Percentiles rank a stretch among this genome's conserved stretches.
phyloP scores from a whole-genome alignment of 805 yeast species.

The Yarrowia hollandica region DNA sequence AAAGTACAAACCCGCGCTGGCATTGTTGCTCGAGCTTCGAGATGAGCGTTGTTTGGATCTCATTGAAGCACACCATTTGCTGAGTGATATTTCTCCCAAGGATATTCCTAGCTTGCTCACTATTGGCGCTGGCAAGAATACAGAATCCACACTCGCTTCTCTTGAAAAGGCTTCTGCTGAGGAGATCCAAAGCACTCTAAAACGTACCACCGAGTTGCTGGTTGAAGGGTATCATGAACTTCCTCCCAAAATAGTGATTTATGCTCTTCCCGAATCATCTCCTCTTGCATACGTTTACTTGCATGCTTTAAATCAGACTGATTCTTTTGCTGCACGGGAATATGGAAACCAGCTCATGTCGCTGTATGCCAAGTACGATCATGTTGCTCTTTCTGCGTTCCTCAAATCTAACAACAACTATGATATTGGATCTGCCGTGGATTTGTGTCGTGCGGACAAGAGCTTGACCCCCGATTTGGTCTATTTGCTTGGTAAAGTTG shows the following conservation, averaged over 20 bases:
- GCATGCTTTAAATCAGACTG: conserved; percentile 55
- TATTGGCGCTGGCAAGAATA: conserved; percentile 1
- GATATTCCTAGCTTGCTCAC: conserved; percentile 17
- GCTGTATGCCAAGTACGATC: conserved; percentile 64
- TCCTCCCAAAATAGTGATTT: conserved; percentile 53
- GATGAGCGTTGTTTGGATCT: conserved; percentile 59
- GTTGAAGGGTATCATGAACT: conserved; percentile 68
- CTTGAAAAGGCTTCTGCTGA: conserved; percentile 47
- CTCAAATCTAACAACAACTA: conserved; percentile 56
- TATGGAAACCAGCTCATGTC: conserved; percentile 68
- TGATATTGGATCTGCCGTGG: conserved; percentile 68
- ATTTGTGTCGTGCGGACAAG: conserved; percentile 53
- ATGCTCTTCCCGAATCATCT: conserved; percentile 3
- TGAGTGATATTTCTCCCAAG: conserved; percentile 38
- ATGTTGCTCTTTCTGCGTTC: conserved; percentile 57
- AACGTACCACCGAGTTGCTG: conserved; percentile 53
- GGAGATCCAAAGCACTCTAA: conserved; percentile 45
- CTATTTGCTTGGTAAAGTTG: conserved; percentile 76
- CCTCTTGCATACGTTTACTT: conserved; percentile 62
- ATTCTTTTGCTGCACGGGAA: conserved; percentile 54
- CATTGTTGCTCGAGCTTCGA: conserved; percentile 57
- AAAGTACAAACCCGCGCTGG: conserved; percentile 63
- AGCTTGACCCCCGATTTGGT: conserved; percentile 70
- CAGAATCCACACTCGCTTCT: conserved; percentile 39
- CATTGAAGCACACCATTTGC: conserved; percentile 61